Conservation (phyloP, 2,329 filamentous ascomycete species). For the Trichoderma guizhouense region DNA sequence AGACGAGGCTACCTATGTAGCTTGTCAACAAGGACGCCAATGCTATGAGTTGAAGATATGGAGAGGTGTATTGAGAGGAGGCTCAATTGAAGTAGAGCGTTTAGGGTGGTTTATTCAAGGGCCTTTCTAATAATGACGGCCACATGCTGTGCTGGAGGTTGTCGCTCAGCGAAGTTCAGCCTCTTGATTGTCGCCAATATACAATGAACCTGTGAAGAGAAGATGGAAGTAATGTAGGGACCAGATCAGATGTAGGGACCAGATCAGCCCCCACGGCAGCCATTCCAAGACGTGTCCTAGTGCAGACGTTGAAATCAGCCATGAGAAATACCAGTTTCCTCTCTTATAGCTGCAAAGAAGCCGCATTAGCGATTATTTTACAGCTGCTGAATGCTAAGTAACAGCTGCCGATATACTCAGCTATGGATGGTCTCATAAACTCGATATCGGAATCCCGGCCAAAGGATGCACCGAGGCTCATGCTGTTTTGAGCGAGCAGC, state of each 20-base stretch:
- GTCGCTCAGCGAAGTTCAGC: not conserved
- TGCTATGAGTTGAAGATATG: not conserved
- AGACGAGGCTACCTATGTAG: not conserved
- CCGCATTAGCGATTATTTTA: not conserved
- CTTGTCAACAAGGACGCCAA: not conserved
- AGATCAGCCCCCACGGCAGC: not conserved
- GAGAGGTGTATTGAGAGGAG: not conserved
- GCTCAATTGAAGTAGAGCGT: not conserved
- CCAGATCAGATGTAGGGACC: not conserved
- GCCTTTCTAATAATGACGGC: not conserved
- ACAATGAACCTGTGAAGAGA: not conserved
- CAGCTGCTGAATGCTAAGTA: not conserved
- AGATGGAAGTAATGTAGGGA: not conserved
- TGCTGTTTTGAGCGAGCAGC: not conserved
- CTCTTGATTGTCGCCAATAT: not conserved
- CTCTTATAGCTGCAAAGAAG: not conserved
- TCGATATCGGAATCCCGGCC: not conserved
- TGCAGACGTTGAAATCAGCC: not conserved
- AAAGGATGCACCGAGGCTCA: not conserved
- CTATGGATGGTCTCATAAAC: not conserved
- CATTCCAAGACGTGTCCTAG: no score
- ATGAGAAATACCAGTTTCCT: not conserved
- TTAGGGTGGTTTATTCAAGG: not conserved
- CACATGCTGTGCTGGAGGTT: not conserved
- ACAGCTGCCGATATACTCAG: not conserved